Conservation (phyloP, 148 eudicot species). For the Fagopyrum tataricum region DNA sequence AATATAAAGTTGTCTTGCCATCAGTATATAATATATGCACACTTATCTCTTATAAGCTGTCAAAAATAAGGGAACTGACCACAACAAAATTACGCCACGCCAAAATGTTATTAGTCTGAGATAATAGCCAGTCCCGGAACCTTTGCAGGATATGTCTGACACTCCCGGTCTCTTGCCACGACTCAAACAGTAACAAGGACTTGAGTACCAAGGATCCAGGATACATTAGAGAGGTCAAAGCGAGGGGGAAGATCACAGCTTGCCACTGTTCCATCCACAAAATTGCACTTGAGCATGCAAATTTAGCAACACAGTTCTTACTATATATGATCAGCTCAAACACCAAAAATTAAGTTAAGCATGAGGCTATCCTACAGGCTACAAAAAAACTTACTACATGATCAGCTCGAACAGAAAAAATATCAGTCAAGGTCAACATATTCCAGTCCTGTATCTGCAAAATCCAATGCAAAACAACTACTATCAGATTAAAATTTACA, state of each 20-base stretch:
- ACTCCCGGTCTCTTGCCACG: constrained; percentile 29
- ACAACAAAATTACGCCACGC: constrained; percentile 92
- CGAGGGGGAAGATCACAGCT: constrained; percentile 60
- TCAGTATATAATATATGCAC: neutral
- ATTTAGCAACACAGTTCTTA: constrained; percentile 28
- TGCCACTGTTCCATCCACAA: constrained; percentile 82
- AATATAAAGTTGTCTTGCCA: neutral
- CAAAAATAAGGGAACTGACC: constrained; percentile 40
- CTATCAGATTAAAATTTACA: neutral
- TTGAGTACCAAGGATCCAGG: constrained; percentile 65
- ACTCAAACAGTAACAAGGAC: constrained; percentile 32
- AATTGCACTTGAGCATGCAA: constrained; percentile 52
- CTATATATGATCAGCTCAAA: neutral
- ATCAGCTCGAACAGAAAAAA: constrained; percentile 62
- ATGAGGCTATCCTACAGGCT: neutral
- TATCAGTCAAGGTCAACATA: constrained; percentile 25
- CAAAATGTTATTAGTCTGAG: constrained; percentile 34
- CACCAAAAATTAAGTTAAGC: neutral
- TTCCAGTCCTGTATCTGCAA: constrained; percentile 49
- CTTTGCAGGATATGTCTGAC: constrained; percentile 19
- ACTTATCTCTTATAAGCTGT: neutral
- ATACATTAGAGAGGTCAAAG: constrained; percentile 81
- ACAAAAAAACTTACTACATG: constrained; percentile 45
- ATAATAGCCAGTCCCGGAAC: constrained; percentile 22
- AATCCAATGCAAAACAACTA: neutral